A percentile compares a stretch with the other conserved stretches of the same genome.
Evolutionary conservation across 805 yeast species (phyloP).

Genomic region (Ogataea thermomethanolica): DNA sequence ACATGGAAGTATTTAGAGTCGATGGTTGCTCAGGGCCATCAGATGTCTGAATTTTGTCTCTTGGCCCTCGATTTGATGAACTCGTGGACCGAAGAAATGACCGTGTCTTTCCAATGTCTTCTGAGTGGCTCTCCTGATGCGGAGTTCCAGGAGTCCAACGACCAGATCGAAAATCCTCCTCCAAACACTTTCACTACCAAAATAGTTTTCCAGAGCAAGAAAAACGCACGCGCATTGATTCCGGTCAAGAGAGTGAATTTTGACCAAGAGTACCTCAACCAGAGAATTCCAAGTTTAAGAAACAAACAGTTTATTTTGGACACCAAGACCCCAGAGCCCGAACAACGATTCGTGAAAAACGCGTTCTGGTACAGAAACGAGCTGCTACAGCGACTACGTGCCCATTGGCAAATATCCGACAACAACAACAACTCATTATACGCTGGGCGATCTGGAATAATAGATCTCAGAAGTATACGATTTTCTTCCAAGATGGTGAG

Average conservation of each 20-base stretch:
- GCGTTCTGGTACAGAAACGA: slow-evolving; percentile 80
- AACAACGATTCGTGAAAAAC: slow-evolving; percentile 53
- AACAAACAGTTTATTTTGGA: slow-evolving; percentile 68
- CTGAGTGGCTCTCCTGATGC: slow-evolving; percentile 21
- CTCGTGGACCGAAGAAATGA: slow-evolving; percentile 64
- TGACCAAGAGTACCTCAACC: slow-evolving; percentile 39
- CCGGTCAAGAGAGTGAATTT: slow-evolving; percentile 60
- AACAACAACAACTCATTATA: slow-evolving; percentile 27
- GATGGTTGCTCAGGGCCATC: slow-evolving; percentile 31
- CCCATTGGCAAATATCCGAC: slow-evolving; percentile 55
- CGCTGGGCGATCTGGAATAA: slow-evolving; percentile 45
- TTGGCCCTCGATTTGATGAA: slow-evolving; percentile 76
- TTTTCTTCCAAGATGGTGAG: slow-evolving; percentile 59
- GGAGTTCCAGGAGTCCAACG: slow-evolving; percentile 24
- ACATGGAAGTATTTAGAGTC: slow-evolving; percentile 33
- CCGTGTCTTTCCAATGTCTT: slow-evolving; percentile 28
- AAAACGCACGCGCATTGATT: slow-evolving; percentile 53
- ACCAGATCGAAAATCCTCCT: slow-evolving; percentile 14
- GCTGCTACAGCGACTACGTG: slow-evolving; percentile 55
- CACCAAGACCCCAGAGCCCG: slow-evolving; percentile 50
- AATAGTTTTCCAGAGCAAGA: slow-evolving; percentile 23
- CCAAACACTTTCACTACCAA: slow-evolving; percentile 17
- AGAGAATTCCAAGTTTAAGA: slow-evolving; percentile 66
- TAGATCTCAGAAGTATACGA: slow-evolving; percentile 66
- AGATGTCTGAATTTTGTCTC: slow-evolving; percentile 53